Evolutionary conservation across 768 basidiomycete species (phyloP).

Genomic region (Hypsizygus marmoreus): DNA sequence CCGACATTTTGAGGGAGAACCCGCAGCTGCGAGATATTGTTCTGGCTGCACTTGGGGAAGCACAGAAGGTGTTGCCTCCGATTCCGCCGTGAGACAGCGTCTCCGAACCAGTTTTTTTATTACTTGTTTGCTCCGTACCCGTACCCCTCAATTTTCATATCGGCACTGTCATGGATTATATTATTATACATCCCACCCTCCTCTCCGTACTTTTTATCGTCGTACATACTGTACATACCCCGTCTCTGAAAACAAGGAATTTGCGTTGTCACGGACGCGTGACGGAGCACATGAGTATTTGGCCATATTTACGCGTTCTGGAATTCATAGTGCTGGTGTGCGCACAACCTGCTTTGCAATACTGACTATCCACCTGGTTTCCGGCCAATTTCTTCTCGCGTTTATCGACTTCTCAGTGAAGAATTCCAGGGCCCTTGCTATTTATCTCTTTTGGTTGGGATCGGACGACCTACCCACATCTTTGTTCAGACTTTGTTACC

Average conservation of each 20-base stretch:
- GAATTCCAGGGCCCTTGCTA: background rate
- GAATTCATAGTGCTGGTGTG: too few relatives aligned
- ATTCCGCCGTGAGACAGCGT: constrained; percentile 1
- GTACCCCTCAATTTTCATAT: too few relatives aligned
- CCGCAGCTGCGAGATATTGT: constrained; percentile 40
- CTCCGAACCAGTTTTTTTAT: background rate
- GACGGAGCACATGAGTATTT: constrained; percentile 2
- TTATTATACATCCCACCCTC: too few relatives aligned
- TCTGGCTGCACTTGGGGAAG: constrained; percentile 31
- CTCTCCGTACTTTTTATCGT: too few relatives aligned
- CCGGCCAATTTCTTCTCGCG: too few relatives aligned
- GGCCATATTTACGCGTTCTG: constrained; percentile 14
- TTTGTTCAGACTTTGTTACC: too few relatives aligned
- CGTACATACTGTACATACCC: background rate
- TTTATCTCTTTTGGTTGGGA: too few relatives aligned
- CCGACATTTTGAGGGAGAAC: constrained; percentile 38
- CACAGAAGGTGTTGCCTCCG: constrained; percentile 18
- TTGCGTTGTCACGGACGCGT: constrained; percentile 10
- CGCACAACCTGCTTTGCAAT: too few relatives aligned
- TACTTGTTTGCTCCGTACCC: too few relatives aligned
- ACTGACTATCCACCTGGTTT: too few relatives aligned
- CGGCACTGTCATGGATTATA: too few relatives aligned
- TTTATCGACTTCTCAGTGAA: background rate
- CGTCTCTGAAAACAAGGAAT: background rate
- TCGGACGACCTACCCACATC: too few relatives aligned